Evolutionary conservation across 2,329 filamentous ascomycete genomes (phyloP).

Genomic region (Colletotrichum graminicola): DNA sequence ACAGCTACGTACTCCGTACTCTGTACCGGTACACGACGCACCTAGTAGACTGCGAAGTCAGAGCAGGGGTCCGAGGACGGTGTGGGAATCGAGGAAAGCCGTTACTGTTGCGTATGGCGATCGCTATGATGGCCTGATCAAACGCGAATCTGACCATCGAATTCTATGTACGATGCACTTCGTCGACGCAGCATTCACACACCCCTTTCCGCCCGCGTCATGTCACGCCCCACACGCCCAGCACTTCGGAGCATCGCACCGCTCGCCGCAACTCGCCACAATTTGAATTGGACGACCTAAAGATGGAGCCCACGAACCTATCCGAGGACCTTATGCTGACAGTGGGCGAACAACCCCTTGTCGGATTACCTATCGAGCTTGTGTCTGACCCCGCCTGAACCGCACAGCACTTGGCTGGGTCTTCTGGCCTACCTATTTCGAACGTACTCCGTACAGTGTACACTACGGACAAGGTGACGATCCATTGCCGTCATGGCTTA

Average conservation of each 20-base stretch:
- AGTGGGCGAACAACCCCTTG: constrained; percentile 5
- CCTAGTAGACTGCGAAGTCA: neutral
- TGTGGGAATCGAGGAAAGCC: constrained; percentile 27
- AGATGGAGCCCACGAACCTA: constrained; percentile 1
- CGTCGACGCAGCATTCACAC: constrained; percentile 9
- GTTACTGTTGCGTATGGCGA: constrained; percentile 19
- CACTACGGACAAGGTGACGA: constrained; percentile 11
- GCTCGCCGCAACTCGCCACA: neutral
- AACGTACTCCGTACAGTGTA: too few species aligned
- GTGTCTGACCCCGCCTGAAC: neutral
- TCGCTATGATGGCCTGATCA: constrained; percentile 36
- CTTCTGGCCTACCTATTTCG: neutral
- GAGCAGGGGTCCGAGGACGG: constrained; percentile 16
- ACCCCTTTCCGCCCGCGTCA: neutral
- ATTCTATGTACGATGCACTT: too few species aligned
- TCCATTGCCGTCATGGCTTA: constrained; percentile 18
- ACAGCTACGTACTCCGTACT: too few species aligned
- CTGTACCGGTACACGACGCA: too few species aligned
- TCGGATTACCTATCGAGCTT: constrained; percentile 25
- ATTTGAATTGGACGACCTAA: neutral
- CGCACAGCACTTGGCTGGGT: neutral
- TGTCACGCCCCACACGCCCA: neutral
- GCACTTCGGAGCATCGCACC: neutral
- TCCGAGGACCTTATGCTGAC: constrained; percentile 9
- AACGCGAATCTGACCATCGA: constrained; percentile 40